Evolutionary conservation across 2,329 filamentous ascomycete genomes (phyloP), one percentile per base, ranked within the genome.

Genomic region (Neopestalotiopsis clavispora): DNA sequence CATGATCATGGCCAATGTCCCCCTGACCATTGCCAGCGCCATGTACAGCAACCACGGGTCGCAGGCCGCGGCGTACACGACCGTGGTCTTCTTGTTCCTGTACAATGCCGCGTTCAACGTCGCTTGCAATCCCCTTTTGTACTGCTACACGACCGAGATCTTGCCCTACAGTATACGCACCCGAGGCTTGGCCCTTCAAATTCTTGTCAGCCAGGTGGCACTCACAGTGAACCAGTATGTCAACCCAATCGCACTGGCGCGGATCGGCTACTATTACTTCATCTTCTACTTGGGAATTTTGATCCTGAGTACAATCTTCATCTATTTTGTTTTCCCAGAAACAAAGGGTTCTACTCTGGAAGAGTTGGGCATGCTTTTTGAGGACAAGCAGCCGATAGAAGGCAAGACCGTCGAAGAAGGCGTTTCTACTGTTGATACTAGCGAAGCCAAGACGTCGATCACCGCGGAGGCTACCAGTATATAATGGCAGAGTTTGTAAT

Each of bases 301-400:
- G 2, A 78, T 80, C 0, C 82, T 83, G 0, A 49, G 45, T n/a
- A 81, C 80, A 71, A 80, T 78, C 58, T 75, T 87, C 65, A 74
- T 74, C 1, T 79, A 77, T 28, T 74, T 74, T 0, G 77, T 72
- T 74, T 89, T 89, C 74, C 82, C 82, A 20, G 85, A 87, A 75
- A 87, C 85, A 0, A 86, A 85, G 70, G 81, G 84, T 28, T 77
- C 75, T n/a, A 73, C 77, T 0, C 67, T 89, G 2, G 87, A 90
- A 71, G 86, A 89, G 67, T 89, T 90, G 69, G 87, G 89, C 72
- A 72, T 86, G 34, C 78, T 89, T 2, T 89, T 89, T 74, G 86
- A 85, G 1, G 85, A 85, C 45, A 49, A 49, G 45, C 45, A n/a
- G 6, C 45, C 45, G n/a, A 49, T 49, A 49, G 45, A 49, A 49